phyloP scores from a whole-genome alignment of 23 red algal genomes.

The Gracilariopsis chorda region DNA sequence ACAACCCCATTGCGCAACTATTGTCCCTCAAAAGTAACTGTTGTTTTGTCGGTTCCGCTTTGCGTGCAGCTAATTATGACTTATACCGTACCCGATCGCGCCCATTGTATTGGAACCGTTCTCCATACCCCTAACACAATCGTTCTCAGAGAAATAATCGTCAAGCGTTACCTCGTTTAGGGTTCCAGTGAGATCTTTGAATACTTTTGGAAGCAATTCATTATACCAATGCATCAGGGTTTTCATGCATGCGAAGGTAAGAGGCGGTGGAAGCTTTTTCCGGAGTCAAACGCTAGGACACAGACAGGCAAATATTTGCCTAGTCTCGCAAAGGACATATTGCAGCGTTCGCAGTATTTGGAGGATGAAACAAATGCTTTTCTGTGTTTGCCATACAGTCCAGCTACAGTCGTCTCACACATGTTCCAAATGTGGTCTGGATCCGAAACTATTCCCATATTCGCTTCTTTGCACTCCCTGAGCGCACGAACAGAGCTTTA shows the following conservation, averaged over 20 bases:
- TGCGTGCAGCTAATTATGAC: neutral
- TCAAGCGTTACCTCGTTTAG: neutral
- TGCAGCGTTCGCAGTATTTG: neutral
- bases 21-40: too few species aligned
- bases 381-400: neutral
- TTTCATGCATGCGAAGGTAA: neutral
- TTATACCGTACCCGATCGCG: neutral
- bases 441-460: neutral
- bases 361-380: neutral
- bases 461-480: neutral
- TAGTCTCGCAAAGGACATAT: neutral
- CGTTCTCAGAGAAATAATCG: neutral
- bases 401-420: neutral
- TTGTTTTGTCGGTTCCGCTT: neutral
- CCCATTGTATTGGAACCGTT: neutral
- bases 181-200: neutral
- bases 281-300: neutral
- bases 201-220: neutral
- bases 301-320: neutral
- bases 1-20: too few species aligned
- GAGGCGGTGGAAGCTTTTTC: neutral
- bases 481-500: neutral
- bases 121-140: neutral
- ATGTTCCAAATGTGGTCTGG: neutral
- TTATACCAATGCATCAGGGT: neutral